A percentile compares a stretch with the other conserved stretches of the same genome.
Conservation (phyloP, 176 grass and related monocot genomes). For the sorghum (Sorghum bicolor) region DNA sequence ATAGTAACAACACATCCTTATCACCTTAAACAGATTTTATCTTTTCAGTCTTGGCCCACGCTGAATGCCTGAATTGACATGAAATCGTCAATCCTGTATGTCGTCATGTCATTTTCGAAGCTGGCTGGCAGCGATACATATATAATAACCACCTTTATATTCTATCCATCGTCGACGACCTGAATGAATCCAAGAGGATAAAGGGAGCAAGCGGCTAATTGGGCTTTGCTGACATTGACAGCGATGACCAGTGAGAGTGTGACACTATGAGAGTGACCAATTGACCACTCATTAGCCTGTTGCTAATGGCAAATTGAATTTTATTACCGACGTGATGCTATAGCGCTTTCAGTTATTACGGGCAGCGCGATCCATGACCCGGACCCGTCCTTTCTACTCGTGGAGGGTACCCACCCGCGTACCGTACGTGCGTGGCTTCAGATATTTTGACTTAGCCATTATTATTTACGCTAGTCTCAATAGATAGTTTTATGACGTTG, state of each 20-base stretch:
- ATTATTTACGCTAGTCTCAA: too few relatives aligned
- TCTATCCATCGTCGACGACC: background rate
- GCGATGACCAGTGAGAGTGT: background rate
- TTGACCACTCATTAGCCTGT: background rate
- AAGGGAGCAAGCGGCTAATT: background rate
- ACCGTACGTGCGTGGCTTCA: too few relatives aligned
- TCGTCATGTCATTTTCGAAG: background rate
- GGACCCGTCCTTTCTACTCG: background rate
- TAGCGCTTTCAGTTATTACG: background rate
- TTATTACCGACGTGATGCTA: background rate
- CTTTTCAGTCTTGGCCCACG: background rate
- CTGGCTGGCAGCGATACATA: background rate
- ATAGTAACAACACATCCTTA: background rate
- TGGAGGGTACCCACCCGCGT: too few relatives aligned
- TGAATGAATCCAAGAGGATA: background rate
- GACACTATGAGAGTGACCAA: background rate
- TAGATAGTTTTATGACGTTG: too few relatives aligned
- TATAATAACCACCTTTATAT: too few relatives aligned
- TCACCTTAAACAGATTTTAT: background rate
- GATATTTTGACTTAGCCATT: too few relatives aligned
- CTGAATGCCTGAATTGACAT: background rate
- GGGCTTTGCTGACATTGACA: background rate
- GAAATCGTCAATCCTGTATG: background rate
- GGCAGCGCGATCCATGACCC: background rate
- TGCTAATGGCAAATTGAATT: background rate